Evolutionary conservation across 352 stramenopile genomes (phyloP).

Genomic region (Globisporangium radiosum): DNA sequence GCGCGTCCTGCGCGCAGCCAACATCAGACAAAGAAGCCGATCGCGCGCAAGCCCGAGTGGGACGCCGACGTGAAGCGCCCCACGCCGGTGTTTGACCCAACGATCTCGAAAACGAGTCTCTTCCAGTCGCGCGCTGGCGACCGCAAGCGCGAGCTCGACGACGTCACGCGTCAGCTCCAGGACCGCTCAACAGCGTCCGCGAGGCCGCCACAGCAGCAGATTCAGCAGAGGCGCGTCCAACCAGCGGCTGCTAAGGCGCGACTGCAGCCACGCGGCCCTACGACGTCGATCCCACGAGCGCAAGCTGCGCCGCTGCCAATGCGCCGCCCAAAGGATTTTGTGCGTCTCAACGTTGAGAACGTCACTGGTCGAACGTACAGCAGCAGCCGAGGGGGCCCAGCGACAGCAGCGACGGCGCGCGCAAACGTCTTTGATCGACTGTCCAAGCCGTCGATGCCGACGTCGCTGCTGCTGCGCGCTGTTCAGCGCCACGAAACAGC

Average conservation of each 20-base stretch:
- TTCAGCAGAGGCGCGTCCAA: too few species aligned
- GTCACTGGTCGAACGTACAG: conserved; percentile 29
- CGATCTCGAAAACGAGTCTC: conserved; percentile 43
- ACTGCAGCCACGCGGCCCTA: too few species aligned
- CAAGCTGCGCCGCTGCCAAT: conserved; percentile 3
- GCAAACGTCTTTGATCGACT: conserved; percentile 42
- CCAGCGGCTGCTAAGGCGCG: too few species aligned
- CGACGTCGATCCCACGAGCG: too few species aligned
- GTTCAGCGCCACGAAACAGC: background rate
- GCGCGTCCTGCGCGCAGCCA: too few species aligned
- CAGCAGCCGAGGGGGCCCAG: background rate
- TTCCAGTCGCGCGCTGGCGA: conserved; percentile 42
- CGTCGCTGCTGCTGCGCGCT: conserved; percentile 9
- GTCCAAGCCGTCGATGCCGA: conserved; percentile 17
- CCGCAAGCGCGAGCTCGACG: conserved; percentile 20
- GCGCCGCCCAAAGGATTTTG: conserved; percentile 38
- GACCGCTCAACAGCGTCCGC: background rate
- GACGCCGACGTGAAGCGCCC: conserved; percentile 27
- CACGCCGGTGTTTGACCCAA: conserved; percentile 35
- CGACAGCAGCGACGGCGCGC: background rate
- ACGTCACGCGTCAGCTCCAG: conserved; percentile 9
- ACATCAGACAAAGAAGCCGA: background rate
- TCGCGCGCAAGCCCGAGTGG: conserved; percentile 30
- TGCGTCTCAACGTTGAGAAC: conserved; percentile 50
- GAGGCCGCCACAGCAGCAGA: background rate